Base-by-base conservation (phyloP, 2,329 filamentous ascomycete species). In the Plectosphaerella plurivora region DNA sequence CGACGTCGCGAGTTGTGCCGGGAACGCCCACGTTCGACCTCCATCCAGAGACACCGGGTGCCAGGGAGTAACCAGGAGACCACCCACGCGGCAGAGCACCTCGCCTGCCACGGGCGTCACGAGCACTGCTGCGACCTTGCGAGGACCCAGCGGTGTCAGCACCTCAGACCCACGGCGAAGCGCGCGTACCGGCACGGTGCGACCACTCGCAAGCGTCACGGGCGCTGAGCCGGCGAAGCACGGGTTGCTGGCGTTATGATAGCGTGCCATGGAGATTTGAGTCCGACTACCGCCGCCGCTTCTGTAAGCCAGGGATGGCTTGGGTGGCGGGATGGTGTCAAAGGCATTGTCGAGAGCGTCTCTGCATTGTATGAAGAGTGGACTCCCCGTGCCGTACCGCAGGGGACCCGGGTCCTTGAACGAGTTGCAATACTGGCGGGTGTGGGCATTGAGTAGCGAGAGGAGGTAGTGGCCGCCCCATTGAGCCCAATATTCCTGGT, bases 361-460 rank as follows among this genome's bases (percentile, higher is more conserved):
- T 9, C 79, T 69, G 59, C 77, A 83, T 6, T 63, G 57, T 14
- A 65, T 61, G 60, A 86, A 86, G 3, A 84, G 67, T 0, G 74
- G 70, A 49, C 77, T 82, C 1, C 72, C 61, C 1, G 59, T 59
- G 15, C 80, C 75, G 58, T 84, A 86, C 55, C 73, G 69, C 7
- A 80, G 71, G 4, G 82, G 79, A 0, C 82, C 82, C 0, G 76
- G 68, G 54, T 86, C 83, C 60, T 84, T 83, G 73, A 84, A 85
- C 0, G 77, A 78, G 61, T 83, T 84, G 68, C 82, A 83, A 10
- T 78, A 65, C 63, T 86, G 83, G 22, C 74, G 71, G 1, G 71
- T 68, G 57, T 86, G 80, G 0, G 82, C 81, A 54, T 77, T 73
- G 24, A 78, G 75, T 2, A 84, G 68, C 7, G 78, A 80, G 1